Conservation (phyloP, 768 basidiomycete species). For the Leucocoprinus leucothites region DNA sequence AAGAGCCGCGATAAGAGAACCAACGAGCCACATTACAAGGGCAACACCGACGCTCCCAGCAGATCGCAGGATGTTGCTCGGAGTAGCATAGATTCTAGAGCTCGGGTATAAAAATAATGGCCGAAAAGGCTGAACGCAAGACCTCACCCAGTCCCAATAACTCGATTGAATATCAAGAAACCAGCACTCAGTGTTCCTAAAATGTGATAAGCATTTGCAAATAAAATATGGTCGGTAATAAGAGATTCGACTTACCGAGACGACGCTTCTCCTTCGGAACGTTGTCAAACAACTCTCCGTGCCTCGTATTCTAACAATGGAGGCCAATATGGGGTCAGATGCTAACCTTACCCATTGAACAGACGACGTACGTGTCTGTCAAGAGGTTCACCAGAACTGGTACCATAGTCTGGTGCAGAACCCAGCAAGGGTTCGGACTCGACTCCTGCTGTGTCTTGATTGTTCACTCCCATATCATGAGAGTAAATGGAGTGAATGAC, state of each 20-base stretch:
- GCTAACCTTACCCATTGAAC: too few relatives aligned
- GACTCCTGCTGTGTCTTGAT: too few relatives aligned
- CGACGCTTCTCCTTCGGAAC: constrained; percentile 46
- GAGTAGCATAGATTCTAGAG: constrained; percentile 33
- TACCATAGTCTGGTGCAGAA: too few relatives aligned
- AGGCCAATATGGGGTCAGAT: too few relatives aligned
- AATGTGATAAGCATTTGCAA: neutral
- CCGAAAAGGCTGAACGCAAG: neutral
- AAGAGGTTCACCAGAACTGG: too few relatives aligned
- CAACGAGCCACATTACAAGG: constrained; percentile 68
- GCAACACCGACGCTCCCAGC: constrained; percentile 71
- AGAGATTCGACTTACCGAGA: constrained; percentile 42
- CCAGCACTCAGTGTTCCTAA: constrained; percentile 33
- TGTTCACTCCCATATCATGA: too few relatives aligned
- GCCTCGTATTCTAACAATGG: neutral
- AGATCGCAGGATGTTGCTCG: constrained; percentile 41
- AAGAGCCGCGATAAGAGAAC: constrained; percentile 44
- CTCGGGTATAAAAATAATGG: constrained; percentile 45
- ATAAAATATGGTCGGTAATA: constrained; percentile 41
- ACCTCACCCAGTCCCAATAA: neutral
- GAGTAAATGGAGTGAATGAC: too few relatives aligned
- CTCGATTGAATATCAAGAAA: neutral
- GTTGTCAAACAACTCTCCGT: constrained; percentile 41
- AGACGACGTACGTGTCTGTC: too few relatives aligned
- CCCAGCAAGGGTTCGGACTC: too few relatives aligned